These are phyloP conservation scores for Rhypophila decipiens DNA, from an alignment of 495 filamentous ascomycete species.

Conservation along the genomic window DNA sequence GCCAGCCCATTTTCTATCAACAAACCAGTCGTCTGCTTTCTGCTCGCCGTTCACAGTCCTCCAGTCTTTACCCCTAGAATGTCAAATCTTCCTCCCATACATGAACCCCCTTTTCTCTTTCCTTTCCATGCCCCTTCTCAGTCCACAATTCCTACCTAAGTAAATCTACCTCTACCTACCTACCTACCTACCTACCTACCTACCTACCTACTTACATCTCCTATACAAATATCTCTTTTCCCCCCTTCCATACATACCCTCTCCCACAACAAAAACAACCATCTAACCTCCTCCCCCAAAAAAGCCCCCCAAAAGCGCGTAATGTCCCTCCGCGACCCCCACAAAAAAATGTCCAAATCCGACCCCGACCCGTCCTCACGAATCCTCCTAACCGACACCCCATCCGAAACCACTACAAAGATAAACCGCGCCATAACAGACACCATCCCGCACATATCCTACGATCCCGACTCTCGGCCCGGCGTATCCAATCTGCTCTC, in stretches of 20 bases:
- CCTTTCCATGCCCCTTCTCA: too few species aligned
- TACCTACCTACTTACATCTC: too few species aligned
- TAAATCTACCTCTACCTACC: too few species aligned
- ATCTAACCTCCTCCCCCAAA: not conserved
- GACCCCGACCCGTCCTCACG: slow-evolving; percentile 59
- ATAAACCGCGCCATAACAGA: slow-evolving; percentile 76
- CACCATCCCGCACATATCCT: slow-evolving; percentile 53
- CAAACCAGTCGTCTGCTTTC: too few species aligned
- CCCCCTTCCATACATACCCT: too few species aligned
- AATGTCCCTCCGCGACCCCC: slow-evolving; percentile 78
- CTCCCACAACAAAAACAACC: not conserved
- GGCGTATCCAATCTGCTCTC: slow-evolving; percentile 84
- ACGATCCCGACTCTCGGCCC: slow-evolving; percentile 63
- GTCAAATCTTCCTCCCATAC: too few species aligned
- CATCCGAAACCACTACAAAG: slow-evolving; percentile 56
- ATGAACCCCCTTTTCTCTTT: not conserved
- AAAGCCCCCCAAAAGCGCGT: slow-evolving; percentile 61
- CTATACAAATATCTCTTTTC: too few species aligned
- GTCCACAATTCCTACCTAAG: too few species aligned
- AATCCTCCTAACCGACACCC: slow-evolving; percentile 72
- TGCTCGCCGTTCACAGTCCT: too few species aligned
- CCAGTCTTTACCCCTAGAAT: too few species aligned
- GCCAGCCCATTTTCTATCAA: too few species aligned
- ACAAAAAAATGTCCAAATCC: slow-evolving; percentile 90
- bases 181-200: too few species aligned